Percentiles rank a stretch among this genome's conserved stretches.
These are phyloP conservation scores for Yamadazyma pseudoaaseri DNA, from an alignment of 1,139 yeast species.

Conservation along the genomic window DNA sequence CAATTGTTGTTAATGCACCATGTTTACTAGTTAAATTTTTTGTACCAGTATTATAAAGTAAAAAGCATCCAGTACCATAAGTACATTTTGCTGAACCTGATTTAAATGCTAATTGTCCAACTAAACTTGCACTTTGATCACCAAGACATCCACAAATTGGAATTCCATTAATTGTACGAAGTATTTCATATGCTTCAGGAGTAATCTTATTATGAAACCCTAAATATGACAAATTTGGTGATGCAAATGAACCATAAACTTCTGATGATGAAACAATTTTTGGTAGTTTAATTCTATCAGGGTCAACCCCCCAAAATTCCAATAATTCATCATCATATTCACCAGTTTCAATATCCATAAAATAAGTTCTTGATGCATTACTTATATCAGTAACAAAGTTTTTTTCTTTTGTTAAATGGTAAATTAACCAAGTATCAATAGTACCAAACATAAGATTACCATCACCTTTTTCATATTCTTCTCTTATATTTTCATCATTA, in stretches of 20 bases:
- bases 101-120: slow-evolving; percentile 85
- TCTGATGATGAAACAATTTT: slow-evolving; percentile 80
- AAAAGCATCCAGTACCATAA: slow-evolving; percentile 96
- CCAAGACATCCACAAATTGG: slow-evolving; percentile 93
- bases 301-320: slow-evolving; percentile 77
- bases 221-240: slow-evolving; percentile 54
- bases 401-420: slow-evolving; percentile 74
- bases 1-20: slow-evolving; percentile 87
- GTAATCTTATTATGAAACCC: slow-evolving; percentile 55
- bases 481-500: slow-evolving; percentile 66
- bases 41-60: slow-evolving; percentile 83
- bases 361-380: slow-evolving; percentile 88
- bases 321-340: slow-evolving; percentile 77
- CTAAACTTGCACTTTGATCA: slow-evolving; percentile 91
- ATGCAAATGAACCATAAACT: slow-evolving; percentile 67
- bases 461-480: slow-evolving; percentile 73
- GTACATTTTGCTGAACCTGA: slow-evolving; percentile 92
- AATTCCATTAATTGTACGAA: slow-evolving; percentile 49
- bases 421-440: slow-evolving; percentile 91
- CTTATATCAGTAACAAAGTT: slow-evolving; percentile 83
- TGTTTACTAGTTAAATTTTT: slow-evolving; percentile 63
- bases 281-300: slow-evolving; percentile 68
- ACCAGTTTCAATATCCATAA: slow-evolving; percentile 77
- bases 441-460: slow-evolving; percentile 86
- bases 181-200: slow-evolving; percentile 50